Evolutionary conservation across 2,329 filamentous ascomycete genomes (phyloP), one percentile per base, ranked within the genome.

Genomic region (Ophiostoma ips): DNA sequence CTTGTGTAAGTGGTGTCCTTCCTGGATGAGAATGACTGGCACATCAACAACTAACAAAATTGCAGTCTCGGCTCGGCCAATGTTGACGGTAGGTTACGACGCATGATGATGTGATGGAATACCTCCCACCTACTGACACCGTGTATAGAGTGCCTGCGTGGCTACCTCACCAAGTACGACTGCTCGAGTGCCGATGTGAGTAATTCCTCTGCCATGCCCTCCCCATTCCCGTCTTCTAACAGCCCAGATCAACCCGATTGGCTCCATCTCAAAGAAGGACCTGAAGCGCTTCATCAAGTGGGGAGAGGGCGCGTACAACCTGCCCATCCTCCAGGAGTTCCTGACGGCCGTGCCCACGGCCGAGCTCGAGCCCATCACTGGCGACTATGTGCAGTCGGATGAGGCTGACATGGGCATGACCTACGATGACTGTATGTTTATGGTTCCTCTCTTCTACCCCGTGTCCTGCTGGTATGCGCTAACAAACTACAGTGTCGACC

Each of bases 251-350:
- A 79, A 83, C 57, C 80, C 80, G 3, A 81, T 83, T 47, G 79
- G 77, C 15, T 71, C 71, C 6, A 72, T 74, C 35, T 65, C 64
- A 51, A 87, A 87, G 62, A 56, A 50, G 18, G 84, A 88, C 57
- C 67, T 87, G 1, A 85, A 84, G 62, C 65, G 72, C 10, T 87
- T 89, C 65, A 83, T 87, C 52, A 67, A 66, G n/a, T 87, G 77
- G 71, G 75, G 79, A 2, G 63, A 69, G 48, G 66, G 61, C 16
- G 66, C 71, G 34, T 87, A 84, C 58, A 62, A 73, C 5, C 64
- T 89, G 1, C 79, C 81, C 0, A 76, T 83, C 49, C 71, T 87
- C 1, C 63, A 76, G 10, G 71, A 77, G 10, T 89, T 88, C 65
- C 63, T 88, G 36, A 68, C 70, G 12, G 82, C 79, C 0, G 67